Evolutionary conservation across 2,329 filamentous ascomycete genomes (phyloP), one percentile per base, ranked within the genome.

Genomic region (Elsinoe perseae): DNA sequence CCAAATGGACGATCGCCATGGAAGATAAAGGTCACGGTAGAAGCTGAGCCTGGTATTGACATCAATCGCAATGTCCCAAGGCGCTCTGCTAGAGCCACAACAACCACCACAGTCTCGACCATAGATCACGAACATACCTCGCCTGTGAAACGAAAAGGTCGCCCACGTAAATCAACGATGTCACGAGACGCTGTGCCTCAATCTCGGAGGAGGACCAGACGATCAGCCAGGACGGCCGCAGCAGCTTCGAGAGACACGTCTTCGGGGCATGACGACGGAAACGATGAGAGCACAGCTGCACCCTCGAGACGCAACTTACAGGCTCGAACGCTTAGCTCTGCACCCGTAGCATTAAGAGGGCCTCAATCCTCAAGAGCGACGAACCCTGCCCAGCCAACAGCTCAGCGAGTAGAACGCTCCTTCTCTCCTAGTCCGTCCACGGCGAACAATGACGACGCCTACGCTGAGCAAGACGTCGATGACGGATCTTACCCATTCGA

Each of bases 1-100:
- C 62, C 64, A 10, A 65, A 64, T 14, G 69, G 67, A 54, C 68
- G 66, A 27, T 76, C 72, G 61, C 75, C 75, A 18, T 77, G 73
- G 73, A 70, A 71, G 57, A 75, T 77, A 64, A 75, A 73, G 56
- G 75, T 78, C 56, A 78, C 75, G 1, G 75, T 78, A 8, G 66
- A 77, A 60, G 73, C 75, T 12, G 73, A 76, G 60, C 73, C 72
- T 23, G 36, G 28, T 20, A n/a, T 27, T 25, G 38, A n/a, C 21
- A 32, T 44, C 12, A 14, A 36, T 34, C 12, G 63, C 18, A 61
- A 66, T 28, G 68, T 66, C 16, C 66, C 64, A 59, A 14, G 59
- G 59, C 14, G 62, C 56, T 57, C 64, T 63, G 10, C 59, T 48
- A 12, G 63, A 63, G 56, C 57, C 57, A 25, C 53, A 53, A 58